Base-by-base conservation (phyloP, 116 monocot species). In the Dioscorea cayenensis region DNA sequence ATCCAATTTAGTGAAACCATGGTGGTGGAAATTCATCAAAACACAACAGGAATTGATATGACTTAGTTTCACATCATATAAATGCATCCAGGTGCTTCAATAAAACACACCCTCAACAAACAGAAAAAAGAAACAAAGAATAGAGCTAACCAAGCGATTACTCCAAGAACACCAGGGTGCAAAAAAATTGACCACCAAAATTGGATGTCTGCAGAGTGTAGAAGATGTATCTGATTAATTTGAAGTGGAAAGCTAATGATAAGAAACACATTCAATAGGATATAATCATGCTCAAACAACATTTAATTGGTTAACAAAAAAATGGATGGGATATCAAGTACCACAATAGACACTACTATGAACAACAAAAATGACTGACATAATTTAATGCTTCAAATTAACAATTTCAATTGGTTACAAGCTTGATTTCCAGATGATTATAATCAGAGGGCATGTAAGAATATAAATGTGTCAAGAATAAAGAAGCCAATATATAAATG, bases 141-240 rank as follows among this genome's bases (percentile, higher is more conserved):
- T 5, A 55, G 14, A 55, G 17, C 55, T 79, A 87, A 96, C 96
- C 88, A 96, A 76, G 49, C 87, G 92, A 75, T 90, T 96, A 82
- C 92, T 96, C 96, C 96, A 96, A 64, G 84, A 86, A 78, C 96
- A 96, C 96, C 96, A 96, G 67, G 96, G 92, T 49, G 92, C 96
- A 86, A 77, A 96, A 71, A 96, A 96, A 72, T 96, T 96, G 63
- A 92, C 96, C 60, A 81, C 96, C 80, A 96, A 78, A 77, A 96
- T 90, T 63, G 78, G 16, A 80, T 92, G 66, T 83, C 96, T 96
- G 88, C 77, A 84, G 76, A 79, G 73, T 10, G 66, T 60, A 36
- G 18, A 11, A 13, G 66, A 20, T 21, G 67, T 50, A 23, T 8
- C 43, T 43, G 43, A 43, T 43, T 9, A 48, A 68, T 25, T 20